phyloP scores from a whole-genome alignment of 345 rosid species.

The Clausena lansium region DNA sequence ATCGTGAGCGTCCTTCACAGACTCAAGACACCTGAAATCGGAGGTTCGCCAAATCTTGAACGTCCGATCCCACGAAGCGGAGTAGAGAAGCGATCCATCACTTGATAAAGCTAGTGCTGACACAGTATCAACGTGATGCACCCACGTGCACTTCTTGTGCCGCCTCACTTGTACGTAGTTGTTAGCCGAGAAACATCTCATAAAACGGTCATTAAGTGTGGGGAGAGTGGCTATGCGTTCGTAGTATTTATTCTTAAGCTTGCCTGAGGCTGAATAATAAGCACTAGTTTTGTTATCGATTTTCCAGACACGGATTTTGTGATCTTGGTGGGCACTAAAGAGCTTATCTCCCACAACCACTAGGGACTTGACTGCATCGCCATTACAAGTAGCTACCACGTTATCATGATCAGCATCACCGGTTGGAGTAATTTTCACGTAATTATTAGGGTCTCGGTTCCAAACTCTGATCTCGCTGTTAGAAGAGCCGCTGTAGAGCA shows the following conservation, averaged over 20 bases:
- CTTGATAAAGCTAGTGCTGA: slow-evolving; percentile 50
- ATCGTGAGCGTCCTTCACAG: slow-evolving; percentile 56
- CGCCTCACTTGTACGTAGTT: slow-evolving; percentile 67
- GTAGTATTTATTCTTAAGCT: slow-evolving; percentile 22
- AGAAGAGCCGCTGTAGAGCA: slow-evolving; percentile 54
- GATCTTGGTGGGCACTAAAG: slow-evolving; percentile 73
- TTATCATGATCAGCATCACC: not conserved
- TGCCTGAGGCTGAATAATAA: not conserved
- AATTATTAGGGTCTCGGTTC: slow-evolving; percentile 24
- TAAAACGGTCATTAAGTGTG: slow-evolving; percentile 51
- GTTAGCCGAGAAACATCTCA: slow-evolving; percentile 36
- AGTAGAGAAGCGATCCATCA: slow-evolving; percentile 52
- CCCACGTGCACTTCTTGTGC: slow-evolving; percentile 76
- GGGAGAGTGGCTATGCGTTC: slow-evolving; percentile 62
- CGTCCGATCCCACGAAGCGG: slow-evolving; percentile 79
- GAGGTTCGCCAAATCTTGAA: slow-evolving; percentile 69
- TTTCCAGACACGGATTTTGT: slow-evolving; percentile 72
- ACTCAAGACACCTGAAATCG: slow-evolving; percentile 62
- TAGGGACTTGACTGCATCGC: slow-evolving; percentile 59
- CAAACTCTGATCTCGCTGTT: slow-evolving; percentile 52
- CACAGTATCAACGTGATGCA: slow-evolving; percentile 72
- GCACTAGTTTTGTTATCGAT: slow-evolving; percentile 16
- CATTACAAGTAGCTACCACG: slow-evolving; percentile 29
- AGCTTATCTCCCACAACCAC: slow-evolving; percentile 47
- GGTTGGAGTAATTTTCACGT: not conserved